Conservation (phyloP, 352 stramenopile species). For the Globisporangium yorkense region DNA sequence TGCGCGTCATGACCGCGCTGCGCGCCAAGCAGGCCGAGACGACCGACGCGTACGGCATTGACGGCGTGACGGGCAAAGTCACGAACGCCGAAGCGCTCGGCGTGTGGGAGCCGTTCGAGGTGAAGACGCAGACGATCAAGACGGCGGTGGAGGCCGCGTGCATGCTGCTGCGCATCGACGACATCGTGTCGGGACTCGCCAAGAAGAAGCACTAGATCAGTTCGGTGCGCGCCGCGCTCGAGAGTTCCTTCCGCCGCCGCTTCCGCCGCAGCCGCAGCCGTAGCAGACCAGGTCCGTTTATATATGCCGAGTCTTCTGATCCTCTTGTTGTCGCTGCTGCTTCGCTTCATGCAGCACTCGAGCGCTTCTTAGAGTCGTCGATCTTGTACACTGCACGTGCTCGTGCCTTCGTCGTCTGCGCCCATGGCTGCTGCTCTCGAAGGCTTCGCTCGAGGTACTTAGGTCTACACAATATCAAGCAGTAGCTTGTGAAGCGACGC, state of each 20-base stretch:
- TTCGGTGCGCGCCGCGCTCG: background rate
- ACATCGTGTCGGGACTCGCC: conserved; percentile 99
- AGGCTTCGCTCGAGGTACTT: too few species aligned
- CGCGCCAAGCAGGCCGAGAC: conserved; percentile 89
- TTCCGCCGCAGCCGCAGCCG: background rate
- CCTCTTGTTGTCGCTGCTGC: background rate
- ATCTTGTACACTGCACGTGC: too few species aligned
- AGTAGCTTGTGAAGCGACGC: background rate
- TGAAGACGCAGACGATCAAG: conserved; percentile 99
- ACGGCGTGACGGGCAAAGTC: conserved; percentile 88
- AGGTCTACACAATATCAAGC: too few species aligned
- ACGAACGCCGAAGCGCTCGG: conserved; percentile 94
- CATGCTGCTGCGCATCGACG: conserved; percentile 98
- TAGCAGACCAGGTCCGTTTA: background rate
- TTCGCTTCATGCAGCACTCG: too few species aligned
- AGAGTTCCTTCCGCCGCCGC: background rate
- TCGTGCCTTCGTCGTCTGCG: too few species aligned
- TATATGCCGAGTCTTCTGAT: background rate
- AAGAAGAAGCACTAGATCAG: conserved; percentile 87
- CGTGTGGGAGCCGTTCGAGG: conserved; percentile 99
- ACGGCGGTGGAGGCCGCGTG: conserved; percentile 98
- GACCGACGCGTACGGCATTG: conserved; percentile 67
- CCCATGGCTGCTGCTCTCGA: too few species aligned
- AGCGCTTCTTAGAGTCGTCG: too few species aligned
- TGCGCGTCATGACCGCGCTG: conserved; percentile 97